These are phyloP conservation scores for Backusella tarrabulga DNA, from an alignment of 192 early-diverging fungal species.

Conservation along the genomic window DNA sequence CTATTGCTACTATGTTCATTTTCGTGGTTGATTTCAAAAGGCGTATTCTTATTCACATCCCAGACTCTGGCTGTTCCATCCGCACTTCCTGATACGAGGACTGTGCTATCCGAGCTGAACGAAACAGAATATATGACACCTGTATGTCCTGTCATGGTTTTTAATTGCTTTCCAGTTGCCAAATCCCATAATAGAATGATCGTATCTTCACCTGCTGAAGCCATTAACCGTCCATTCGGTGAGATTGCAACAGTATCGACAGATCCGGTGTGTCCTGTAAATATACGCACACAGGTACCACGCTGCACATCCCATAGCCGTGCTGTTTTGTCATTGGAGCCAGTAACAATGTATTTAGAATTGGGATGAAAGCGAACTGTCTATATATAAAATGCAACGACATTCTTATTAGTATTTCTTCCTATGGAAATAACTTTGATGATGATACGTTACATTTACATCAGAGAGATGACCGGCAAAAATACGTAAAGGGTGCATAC, in stretches of 20 bases:
- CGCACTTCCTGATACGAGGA: constrained; percentile 82
- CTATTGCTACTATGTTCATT: neutral
- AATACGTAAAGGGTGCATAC: constrained; percentile 91
- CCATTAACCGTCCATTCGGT: constrained; percentile 88
- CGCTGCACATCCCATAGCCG: constrained; percentile 93
- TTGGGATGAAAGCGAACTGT: constrained; percentile 95
- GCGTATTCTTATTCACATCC: constrained; percentile 70
- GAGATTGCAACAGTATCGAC: constrained; percentile 89
- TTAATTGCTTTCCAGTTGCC: constrained; percentile 76
- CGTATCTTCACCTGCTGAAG: constrained; percentile 83
- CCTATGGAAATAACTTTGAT: too few species aligned
- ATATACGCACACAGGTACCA: constrained; percentile 86
- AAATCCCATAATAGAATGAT: constrained; percentile 91
- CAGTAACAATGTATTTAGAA: constrained; percentile 91
- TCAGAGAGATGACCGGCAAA: constrained; percentile 98
- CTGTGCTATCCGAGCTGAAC: constrained; percentile 78
- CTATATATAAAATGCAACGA: constrained; percentile 30
- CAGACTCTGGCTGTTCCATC: constrained; percentile 90
- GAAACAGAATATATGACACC: constrained; percentile 81
- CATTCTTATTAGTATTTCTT: neutral
- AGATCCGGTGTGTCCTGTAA: constrained; percentile 83
- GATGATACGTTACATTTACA: constrained; percentile 72
- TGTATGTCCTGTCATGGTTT: constrained; percentile 83
- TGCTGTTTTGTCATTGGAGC: constrained; percentile 84
- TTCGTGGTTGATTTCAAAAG: neutral